Percentiles rank a stretch among this genome's conserved stretches.
Evolutionary conservation across 805 yeast species (phyloP).

Genomic region (Schizosaccharomyces lindneri): DNA sequence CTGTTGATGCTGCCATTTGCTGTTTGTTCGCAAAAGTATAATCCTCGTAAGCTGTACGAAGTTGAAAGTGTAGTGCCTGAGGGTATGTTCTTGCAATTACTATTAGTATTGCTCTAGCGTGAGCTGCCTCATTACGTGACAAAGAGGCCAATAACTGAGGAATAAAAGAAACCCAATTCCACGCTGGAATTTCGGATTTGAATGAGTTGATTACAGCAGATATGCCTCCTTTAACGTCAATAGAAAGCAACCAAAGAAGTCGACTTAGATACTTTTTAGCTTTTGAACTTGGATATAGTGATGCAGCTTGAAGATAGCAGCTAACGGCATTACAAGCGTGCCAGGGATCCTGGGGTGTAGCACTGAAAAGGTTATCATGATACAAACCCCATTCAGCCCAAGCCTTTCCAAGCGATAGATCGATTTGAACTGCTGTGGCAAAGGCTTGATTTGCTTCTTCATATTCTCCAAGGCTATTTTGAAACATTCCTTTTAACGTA

Average conservation of each 20-base stretch:
- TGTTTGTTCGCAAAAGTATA: slow-evolving; percentile 69
- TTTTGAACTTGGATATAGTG: slow-evolving; percentile 77
- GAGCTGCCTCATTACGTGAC: slow-evolving; percentile 71
- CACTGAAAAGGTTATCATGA: slow-evolving; percentile 69
- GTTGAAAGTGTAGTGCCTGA: slow-evolving; percentile 86
- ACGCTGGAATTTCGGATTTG: slow-evolving; percentile 89
- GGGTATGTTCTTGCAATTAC: slow-evolving; percentile 92
- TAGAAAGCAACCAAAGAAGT: slow-evolving; percentile 74
- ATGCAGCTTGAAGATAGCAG: slow-evolving; percentile 94
- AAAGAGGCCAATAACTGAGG: slow-evolving; percentile 79
- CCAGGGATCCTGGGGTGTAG: slow-evolving; percentile 52
- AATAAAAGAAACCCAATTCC: slow-evolving; percentile 97
- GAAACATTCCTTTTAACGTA: slow-evolving; percentile 92
- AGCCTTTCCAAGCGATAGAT: slow-evolving; percentile 79
- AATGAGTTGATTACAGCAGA: slow-evolving; percentile 75
- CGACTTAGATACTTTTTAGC: slow-evolving; percentile 71
- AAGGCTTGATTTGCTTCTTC: slow-evolving; percentile 96
- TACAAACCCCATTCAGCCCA: slow-evolving; percentile 99
- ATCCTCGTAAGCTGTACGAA: slow-evolving; percentile 87
- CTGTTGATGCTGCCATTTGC: slow-evolving; percentile 24
- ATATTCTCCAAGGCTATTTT: slow-evolving; percentile 66
- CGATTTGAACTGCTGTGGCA: slow-evolving; percentile 93
- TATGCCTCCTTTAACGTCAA: slow-evolving; percentile 65
- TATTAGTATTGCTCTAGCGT: slow-evolving; percentile 68
- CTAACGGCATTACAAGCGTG: slow-evolving; percentile 84